A percentile compares a stretch with the other conserved stretches of the same genome.
These are phyloP conservation scores for Trypanosoma melophagium DNA, from an alignment of 208 protist species.

Conservation along the genomic window DNA sequence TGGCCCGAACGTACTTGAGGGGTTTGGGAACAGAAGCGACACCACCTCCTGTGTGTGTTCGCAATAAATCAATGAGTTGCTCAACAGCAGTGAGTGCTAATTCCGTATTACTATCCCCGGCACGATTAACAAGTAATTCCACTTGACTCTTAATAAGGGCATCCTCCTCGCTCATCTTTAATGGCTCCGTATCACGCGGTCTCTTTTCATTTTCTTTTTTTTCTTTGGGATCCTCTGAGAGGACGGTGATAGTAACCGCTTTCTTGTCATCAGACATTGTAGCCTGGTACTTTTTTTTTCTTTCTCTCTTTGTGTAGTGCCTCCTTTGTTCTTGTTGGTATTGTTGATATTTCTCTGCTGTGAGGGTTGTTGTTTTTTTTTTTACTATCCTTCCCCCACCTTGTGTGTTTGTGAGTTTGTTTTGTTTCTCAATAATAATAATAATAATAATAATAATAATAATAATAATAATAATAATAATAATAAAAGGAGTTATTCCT, in stretches of 20 bases:
- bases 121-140: constrained; percentile 90
- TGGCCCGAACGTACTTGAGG: constrained; percentile 97
- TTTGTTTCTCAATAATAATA: not conserved
- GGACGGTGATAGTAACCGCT: constrained; percentile 49
- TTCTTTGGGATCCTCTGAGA: constrained; percentile 64
- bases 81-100: constrained; percentile 89
- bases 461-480: not conserved
- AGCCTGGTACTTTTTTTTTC: not conserved
- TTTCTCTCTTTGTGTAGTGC: not conserved
- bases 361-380: not conserved
- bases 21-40: constrained; percentile 99
- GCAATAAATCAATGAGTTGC: constrained; percentile 92
- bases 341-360: not conserved
- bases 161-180: constrained; percentile 94
- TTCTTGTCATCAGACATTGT: constrained; percentile 38
- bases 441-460: constrained; percentile 11
- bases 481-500: not conserved
- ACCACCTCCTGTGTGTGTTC: constrained; percentile 93
- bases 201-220: constrained; percentile 56
- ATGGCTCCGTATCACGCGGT: constrained; percentile 42
- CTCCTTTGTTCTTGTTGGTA: not conserved
- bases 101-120: constrained; percentile 68
- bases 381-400: constrained; percentile 2
- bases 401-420: constrained; percentile 2
- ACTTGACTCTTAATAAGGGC: constrained; percentile 93